Percentiles rank a stretch among this genome's conserved stretches.
These are phyloP conservation scores for Tuber melanosporum DNA, from an alignment of 495 filamentous ascomycete genomes.

Conservation along the genomic window DNA sequence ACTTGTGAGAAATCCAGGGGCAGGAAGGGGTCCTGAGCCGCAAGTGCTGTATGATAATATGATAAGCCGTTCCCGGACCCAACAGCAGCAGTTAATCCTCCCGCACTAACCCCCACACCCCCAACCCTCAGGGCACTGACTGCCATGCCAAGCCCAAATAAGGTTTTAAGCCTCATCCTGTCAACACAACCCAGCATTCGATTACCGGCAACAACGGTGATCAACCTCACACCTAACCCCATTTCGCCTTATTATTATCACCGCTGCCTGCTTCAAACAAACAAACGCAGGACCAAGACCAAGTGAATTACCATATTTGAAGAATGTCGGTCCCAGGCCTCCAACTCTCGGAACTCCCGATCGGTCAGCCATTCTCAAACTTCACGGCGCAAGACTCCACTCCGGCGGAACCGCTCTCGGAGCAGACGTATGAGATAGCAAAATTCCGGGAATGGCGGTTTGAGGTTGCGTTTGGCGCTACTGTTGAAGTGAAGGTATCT, in stretches of 20 bases:
- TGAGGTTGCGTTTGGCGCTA: constrained; percentile 65
- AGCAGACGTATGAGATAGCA: constrained; percentile 45
- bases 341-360: constrained; percentile 37
- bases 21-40: background rate
- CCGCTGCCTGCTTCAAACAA: background rate
- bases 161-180: constrained; percentile 36
- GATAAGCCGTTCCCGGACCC: background rate
- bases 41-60: background rate
- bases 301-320: background rate
- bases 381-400: constrained; percentile 27
- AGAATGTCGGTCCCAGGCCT: constrained; percentile 38
- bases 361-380: constrained; percentile 35
- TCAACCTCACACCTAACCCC: background rate
- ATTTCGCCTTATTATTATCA: background rate
- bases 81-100: background rate
- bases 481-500: constrained; percentile 57
- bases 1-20: background rate
- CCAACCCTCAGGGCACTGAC: background rate
- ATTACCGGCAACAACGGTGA: constrained; percentile 5
- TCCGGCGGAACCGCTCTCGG: constrained; percentile 26
- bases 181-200: constrained; percentile 3
- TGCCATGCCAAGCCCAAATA: constrained; percentile 24
- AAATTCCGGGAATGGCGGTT: constrained; percentile 78
- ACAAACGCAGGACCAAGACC: background rate
- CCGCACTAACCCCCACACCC: background rate